Evolutionary conservation across 129 eudicot species (phyloP), one percentile per base, ranked within the genome.

Genomic region (Oenanthe sinensis): DNA sequence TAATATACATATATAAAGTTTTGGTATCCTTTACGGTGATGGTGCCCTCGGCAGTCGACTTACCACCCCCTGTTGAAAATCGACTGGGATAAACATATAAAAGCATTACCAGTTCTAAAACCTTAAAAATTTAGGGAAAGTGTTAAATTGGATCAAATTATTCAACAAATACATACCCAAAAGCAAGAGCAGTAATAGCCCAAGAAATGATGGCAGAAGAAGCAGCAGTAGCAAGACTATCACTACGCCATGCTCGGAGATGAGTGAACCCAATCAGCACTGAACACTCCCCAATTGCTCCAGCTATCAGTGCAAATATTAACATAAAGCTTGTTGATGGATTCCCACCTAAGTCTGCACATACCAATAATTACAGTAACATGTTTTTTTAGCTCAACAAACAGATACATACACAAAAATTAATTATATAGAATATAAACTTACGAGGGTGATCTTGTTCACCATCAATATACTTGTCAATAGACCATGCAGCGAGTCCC

Each of bases 391-490:
- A 63, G 17, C 16, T 10, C 15, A 5, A 17, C 11, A 71, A 45
- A 40, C 5, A 19, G 58, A 26, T 0, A 10, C 16, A 9, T 16
- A 42, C n/a, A n/a, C n/a, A n/a, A n/a, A n/a, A n/a, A n/a, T 14
- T 20, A 3, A 50, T 11, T 69, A 45, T 17, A 28, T 7, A 26
- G 14, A 13, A 19, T 62, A 8, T 26, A 26, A 52, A 68, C 83
- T 76, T 77, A 93, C 96, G 94, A 69, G 91, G 96, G 46, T 90
- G 94, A 77, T 86, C 75, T 74, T 86, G 96, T 44, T 84, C 79
- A 77, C 96, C 96, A 70, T 93, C 93, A 80, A 93, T 90, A 82
- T 90, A 93, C 84, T 90, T 90, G 85, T 93, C 92, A 69, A 90
- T 82, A 46, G 96, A 93, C 98, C 96, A 93, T 1, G 76, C 88